Percentiles rank a stretch among this genome's conserved stretches.
phyloP scores from a whole-genome alignment of 2,329 filamentous ascomycete species.

The Pseudogymnoascus sp. region DNA sequence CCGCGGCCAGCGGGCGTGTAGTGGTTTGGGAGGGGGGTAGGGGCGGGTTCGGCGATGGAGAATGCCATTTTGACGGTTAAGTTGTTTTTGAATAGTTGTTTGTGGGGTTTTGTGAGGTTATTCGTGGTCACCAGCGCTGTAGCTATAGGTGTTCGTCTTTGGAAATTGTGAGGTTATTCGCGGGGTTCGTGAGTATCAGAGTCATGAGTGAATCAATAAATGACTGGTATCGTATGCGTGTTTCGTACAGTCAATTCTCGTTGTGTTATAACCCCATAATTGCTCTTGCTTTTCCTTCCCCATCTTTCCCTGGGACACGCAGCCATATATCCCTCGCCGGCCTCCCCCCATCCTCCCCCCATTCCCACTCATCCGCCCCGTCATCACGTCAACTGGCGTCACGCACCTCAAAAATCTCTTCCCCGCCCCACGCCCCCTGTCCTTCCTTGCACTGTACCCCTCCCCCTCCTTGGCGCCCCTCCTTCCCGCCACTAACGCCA shows the following conservation, averaged over 20 bases:
- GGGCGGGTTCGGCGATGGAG: conserved; percentile 25
- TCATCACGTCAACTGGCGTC: conserved; percentile 5
- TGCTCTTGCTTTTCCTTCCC: not conserved
- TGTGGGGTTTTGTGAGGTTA: not conserved
- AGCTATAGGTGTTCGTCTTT: not conserved
- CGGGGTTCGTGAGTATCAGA: not conserved
- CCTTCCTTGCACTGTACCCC: not conserved
- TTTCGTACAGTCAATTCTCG: not conserved
- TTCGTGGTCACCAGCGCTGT: not conserved
- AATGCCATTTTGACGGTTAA: not conserved
- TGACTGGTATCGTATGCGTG: not conserved
- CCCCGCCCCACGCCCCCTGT: conserved; percentile 3
- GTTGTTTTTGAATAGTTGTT: not conserved
- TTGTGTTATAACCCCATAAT: not conserved
- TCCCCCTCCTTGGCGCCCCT: not conserved
- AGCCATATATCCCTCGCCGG: not conserved
- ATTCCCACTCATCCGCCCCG: not conserved
- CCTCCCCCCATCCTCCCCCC: no score
- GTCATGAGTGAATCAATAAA: not conserved
- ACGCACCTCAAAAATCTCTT: conserved; percentile 6
- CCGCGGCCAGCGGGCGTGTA: conserved; percentile 26
- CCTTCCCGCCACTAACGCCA: conserved; percentile 4
- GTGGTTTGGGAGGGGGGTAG: conserved; percentile 17
- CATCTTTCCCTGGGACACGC: not conserved
- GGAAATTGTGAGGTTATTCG: not conserved